Percentiles rank a stretch among this genome's conserved stretches.
These are phyloP conservation scores for Saccharomycopsis oosterbeekiorum DNA, from an alignment of 805 yeast genomes.

Conservation along the genomic window DNA sequence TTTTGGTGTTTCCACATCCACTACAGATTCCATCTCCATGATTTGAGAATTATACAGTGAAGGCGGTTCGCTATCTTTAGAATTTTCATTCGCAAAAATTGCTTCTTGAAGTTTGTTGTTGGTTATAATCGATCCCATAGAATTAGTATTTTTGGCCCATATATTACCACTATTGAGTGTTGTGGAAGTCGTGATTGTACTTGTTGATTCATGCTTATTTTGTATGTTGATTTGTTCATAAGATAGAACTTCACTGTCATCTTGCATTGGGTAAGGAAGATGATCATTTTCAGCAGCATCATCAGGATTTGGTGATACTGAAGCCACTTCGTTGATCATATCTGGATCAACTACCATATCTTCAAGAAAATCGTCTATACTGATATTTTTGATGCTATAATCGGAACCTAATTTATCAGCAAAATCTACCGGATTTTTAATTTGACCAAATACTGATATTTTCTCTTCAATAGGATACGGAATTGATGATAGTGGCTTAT, in stretches of 20 bases:
- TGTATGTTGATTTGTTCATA: neutral
- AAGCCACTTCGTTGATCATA: neutral
- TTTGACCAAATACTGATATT: neutral
- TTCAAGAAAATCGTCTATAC: neutral
- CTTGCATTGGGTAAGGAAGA: neutral
- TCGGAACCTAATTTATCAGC: neutral
- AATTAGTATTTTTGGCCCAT: neutral
- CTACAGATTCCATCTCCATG: neutral
- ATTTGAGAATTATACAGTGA: neutral
- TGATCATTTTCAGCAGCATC: neutral
- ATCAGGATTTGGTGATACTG: neutral
- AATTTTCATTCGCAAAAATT: constrained; percentile 27
- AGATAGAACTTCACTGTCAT: neutral
- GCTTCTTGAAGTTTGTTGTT: constrained; percentile 72
- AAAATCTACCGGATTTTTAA: neutral
- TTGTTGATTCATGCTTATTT: neutral
- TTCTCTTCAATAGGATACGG: neutral
- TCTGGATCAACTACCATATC: neutral
- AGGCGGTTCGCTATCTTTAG: neutral
- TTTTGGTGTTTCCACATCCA: neutral
- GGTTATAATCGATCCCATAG: neutral
- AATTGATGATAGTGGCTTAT: neutral
- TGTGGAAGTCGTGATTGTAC: neutral
- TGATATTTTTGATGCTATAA: neutral
- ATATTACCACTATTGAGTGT: neutral